Base-by-base conservation (phyloP, 2,329 filamentous ascomycete genomes). In the Cladophialophora exuberans region DNA sequence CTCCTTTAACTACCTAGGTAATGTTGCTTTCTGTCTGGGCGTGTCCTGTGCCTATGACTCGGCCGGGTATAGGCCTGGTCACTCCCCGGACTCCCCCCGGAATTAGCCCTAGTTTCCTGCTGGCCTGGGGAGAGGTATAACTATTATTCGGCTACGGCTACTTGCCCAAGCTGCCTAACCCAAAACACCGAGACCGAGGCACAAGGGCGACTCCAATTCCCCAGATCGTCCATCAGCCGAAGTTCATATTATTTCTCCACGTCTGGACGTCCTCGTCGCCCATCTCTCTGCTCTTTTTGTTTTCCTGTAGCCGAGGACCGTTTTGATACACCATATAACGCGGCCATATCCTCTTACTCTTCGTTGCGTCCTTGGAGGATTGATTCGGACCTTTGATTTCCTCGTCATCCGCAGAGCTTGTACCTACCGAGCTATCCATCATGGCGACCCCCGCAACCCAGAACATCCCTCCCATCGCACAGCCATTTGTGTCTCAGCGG, bases 401-500 rank as follows among this genome's bases (percentile, higher is more conserved):
- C 44, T 33, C 4, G 23, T 20, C 44, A 10, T 44, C 42, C 18
- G 7, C 17, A 7, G 28, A 31, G 13, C 7, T 31, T 13, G 28
- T 18, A 10, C 39, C n/a, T 25, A 42, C 20, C 39, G 20, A 42
- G 22, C 17, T 22, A 15, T 42, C 4, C 39, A 41, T 17, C 23
- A 54, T 36, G 41, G 30, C 41, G 22, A 23, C 53, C 36, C 79
- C 81, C 56, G 74, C 74, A 45, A 76, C 73, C 26, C 55, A 67
- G 65, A 79, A 70, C 72, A 84, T 86, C 57, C 83, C 83, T 38
- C 72, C 75, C 54, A 80, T 85, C 63, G 83, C 79, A 28, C 71
- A 74, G 60, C 80, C 80, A 22, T 83, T 81, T 72, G 89, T 97
- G 64, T 95, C 90, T 76, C 90, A 95, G 59, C 80, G 83, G 67